These are phyloP conservation scores for Circinella umbellata DNA, from an alignment of 371 early-diverging fungal species.

Conservation along the genomic window DNA sequence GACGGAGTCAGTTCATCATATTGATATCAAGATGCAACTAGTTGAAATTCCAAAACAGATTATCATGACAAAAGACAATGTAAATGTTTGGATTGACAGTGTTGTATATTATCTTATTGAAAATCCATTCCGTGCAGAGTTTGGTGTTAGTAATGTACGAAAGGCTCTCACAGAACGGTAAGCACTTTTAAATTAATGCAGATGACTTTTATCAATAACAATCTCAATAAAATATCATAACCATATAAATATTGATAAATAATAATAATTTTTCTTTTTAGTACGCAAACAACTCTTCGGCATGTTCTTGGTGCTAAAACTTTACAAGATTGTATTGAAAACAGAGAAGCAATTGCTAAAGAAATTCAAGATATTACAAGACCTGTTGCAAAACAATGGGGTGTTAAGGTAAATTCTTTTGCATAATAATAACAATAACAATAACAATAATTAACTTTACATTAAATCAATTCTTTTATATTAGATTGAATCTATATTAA, in stretches of 20 bases:
- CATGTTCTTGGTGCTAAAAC: constrained; percentile 69
- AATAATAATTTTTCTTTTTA: constrained; percentile 7
- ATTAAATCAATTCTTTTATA: constrained; percentile 13
- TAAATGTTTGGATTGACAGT: constrained; percentile 79
- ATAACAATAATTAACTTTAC: neutral
- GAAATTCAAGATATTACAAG: constrained; percentile 82
- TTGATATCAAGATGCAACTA: constrained; percentile 83
- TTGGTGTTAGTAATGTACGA: constrained; percentile 74
- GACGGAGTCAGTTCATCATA: constrained; percentile 67
- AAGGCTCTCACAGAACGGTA: constrained; percentile 79
- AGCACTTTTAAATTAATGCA: neutral
- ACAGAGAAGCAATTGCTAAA: constrained; percentile 83
- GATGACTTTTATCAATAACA: too few species aligned
- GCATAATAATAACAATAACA: neutral
- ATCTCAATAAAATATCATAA: too few species aligned
- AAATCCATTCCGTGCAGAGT: constrained; percentile 84
- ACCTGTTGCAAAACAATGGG: constrained; percentile 75
- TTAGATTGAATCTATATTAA: constrained; percentile 77
- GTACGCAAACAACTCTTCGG: constrained; percentile 78
- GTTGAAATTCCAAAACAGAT: constrained; percentile 74
- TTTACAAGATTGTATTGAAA: constrained; percentile 82
- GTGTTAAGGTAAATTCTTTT: constrained; percentile 62
- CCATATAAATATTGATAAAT: neutral
- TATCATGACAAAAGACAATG: constrained; percentile 92
- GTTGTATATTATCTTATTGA: constrained; percentile 86